Evolutionary conservation across 2,329 filamentous ascomycete species (phyloP).

Genomic region (Ascosphaera acerosa): DNA sequence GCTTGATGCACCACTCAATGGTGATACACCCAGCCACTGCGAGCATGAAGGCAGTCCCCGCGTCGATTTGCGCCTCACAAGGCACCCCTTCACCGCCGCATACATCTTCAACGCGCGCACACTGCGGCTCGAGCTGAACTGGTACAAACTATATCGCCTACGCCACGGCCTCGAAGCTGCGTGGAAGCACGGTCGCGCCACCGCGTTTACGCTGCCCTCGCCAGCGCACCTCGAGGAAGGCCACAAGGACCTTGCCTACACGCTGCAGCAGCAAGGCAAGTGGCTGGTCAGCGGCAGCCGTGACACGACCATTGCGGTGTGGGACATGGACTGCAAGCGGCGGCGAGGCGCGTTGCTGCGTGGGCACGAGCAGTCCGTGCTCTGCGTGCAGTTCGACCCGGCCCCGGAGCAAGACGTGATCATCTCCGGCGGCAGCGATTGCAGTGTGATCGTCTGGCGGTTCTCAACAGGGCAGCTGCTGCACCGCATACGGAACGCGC

Average conservation of each 20-base stretch:
- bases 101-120: slow-evolving; percentile 8
- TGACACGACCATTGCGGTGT: slow-evolving; percentile 67
- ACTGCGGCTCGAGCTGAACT: slow-evolving; percentile 28
- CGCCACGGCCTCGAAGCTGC: slow-evolving; percentile 66
- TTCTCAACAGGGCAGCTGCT: slow-evolving; percentile 77
- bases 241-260: slow-evolving; percentile 84
- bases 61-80: no score
- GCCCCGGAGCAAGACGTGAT: slow-evolving; percentile 69
- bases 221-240: slow-evolving; percentile 56
- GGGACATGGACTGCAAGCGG: slow-evolving; percentile 63
- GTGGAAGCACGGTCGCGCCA: slow-evolving; percentile 62
- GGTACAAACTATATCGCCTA: slow-evolving; percentile 82
- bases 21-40: no score
- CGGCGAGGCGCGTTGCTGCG: slow-evolving; percentile 46
- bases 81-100: not conserved
- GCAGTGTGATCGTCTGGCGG: slow-evolving; percentile 68
- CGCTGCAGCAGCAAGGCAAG: slow-evolving; percentile 63
- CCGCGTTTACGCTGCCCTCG: slow-evolving; percentile 76
- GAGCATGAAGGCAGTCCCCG: no score
- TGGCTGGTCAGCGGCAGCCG: slow-evolving; percentile 84
- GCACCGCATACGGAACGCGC: slow-evolving; percentile 49
- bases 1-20: no score
- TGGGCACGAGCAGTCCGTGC: slow-evolving; percentile 63
- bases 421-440: slow-evolving; percentile 88
- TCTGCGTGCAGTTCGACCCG: slow-evolving; percentile 88